Percentiles rank a stretch among this genome's conserved stretches.
Evolutionary conservation across 139 green algal genomes (phyloP).

Genomic region (Marvania coccoides): DNA sequence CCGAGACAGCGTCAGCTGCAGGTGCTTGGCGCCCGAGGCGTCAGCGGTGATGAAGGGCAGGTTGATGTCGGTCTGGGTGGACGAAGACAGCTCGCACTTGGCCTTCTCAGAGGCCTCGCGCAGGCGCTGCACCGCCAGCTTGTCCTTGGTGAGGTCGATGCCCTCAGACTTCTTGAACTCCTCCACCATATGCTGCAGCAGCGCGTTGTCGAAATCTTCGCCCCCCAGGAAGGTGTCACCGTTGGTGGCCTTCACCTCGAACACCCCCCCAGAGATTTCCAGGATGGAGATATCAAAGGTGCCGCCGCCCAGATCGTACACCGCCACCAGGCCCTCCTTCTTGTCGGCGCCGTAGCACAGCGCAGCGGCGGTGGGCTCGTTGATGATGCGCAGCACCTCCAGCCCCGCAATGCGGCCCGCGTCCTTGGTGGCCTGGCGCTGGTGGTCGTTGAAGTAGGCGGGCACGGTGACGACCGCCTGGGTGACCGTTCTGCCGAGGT

Average conservation of each 20-base stretch:
- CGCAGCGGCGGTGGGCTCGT: slow-evolving; percentile 96
- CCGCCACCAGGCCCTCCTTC: slow-evolving; percentile 93
- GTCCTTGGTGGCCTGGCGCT: slow-evolving; percentile 84
- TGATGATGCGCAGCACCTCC: slow-evolving; percentile 97
- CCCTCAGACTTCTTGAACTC: slow-evolving; percentile 81
- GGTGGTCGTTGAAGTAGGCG: slow-evolving; percentile 98
- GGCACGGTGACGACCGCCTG: slow-evolving; percentile 97
- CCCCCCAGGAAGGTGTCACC: slow-evolving; percentile 98
- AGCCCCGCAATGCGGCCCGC: slow-evolving; percentile 82
- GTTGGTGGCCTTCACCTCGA: slow-evolving; percentile 97
- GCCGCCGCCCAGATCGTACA: slow-evolving; percentile 89
- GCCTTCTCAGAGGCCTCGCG: slow-evolving; percentile 91
- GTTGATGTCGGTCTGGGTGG: slow-evolving; percentile 93
- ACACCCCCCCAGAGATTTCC: slow-evolving; percentile 94
- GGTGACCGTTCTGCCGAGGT: slow-evolving; percentile 77
- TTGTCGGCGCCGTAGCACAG: slow-evolving; percentile 94
- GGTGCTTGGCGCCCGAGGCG: slow-evolving; percentile 48
- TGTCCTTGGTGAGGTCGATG: slow-evolving; percentile 93
- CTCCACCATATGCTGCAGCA: slow-evolving; percentile 54
- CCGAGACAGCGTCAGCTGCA: slow-evolving; percentile 28
- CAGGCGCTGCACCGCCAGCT: slow-evolving; percentile 92
- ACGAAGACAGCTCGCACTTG: slow-evolving; percentile 94
- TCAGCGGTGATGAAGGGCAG: slow-evolving; percentile 99
- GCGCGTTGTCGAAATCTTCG: slow-evolving; percentile 97
- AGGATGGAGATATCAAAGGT: slow-evolving; percentile 99